Conservation (phyloP, 345 rosid species). For the Murraya paniculata region DNA sequence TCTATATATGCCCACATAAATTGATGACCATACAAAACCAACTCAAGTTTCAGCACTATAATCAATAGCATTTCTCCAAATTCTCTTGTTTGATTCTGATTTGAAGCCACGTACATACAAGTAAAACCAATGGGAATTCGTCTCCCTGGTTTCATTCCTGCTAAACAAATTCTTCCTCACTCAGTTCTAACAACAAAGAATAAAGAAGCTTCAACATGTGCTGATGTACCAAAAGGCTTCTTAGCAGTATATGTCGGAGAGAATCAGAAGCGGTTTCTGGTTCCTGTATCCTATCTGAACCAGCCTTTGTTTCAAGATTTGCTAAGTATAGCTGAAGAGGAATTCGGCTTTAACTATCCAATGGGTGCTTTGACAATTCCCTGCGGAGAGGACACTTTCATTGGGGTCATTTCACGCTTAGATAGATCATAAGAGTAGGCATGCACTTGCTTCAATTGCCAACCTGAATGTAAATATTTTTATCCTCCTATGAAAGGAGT, state of each 20-base stretch:
- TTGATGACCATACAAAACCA: neutral
- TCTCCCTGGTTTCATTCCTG: neutral
- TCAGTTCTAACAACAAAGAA: neutral
- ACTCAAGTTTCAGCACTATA: neutral
- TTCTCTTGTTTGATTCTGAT: neutral
- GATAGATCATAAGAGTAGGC: neutral
- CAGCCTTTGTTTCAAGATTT: slow-evolving; percentile 32
- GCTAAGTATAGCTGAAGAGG: slow-evolving; percentile 41
- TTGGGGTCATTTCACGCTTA: slow-evolving; percentile 22
- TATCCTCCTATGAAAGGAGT: neutral
- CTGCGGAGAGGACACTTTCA: slow-evolving; percentile 21
- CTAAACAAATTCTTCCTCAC: slow-evolving; percentile 7
- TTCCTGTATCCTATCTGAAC: slow-evolving; percentile 37
- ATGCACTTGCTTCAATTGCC: neutral
- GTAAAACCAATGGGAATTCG: neutral
- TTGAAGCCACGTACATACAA: neutral
- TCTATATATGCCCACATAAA: neutral
- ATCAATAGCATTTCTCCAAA: neutral
- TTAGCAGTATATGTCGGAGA: slow-evolving; percentile 40
- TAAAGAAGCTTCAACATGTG: slow-evolving; percentile 17
- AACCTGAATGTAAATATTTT: neutral
- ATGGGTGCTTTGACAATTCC: slow-evolving; percentile 47
- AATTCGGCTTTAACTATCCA: slow-evolving; percentile 38
- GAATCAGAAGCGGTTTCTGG: slow-evolving; percentile 23
- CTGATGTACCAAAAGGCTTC: slow-evolving; percentile 29